Evolutionary conservation across 768 basidiomycete species (phyloP).

Genomic region (Lanmaoa rubissima): DNA sequence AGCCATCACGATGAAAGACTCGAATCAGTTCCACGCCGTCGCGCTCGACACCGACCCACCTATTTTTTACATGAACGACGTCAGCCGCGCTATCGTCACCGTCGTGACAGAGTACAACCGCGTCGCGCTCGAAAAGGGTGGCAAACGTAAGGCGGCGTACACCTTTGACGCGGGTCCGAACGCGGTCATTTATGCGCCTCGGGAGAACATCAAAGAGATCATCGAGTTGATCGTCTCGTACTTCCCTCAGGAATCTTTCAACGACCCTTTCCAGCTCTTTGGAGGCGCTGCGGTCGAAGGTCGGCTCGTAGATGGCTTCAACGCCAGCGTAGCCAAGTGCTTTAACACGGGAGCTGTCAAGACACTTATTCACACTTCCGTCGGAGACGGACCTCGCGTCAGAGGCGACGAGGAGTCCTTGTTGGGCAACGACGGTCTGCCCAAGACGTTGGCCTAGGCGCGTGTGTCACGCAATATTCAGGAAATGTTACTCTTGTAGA

Average conservation of each 20-base stretch:
- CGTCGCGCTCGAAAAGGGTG: conserved; percentile 53
- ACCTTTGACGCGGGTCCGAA: conserved; percentile 99
- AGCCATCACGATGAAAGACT: conserved; percentile 91
- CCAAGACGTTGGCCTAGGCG: conserved; percentile 47
- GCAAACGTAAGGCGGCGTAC: conserved; percentile 83
- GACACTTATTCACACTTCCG: conserved; percentile 85
- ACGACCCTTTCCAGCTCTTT: conserved; percentile 72
- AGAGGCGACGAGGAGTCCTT: conserved; percentile 62
- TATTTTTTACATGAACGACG: conserved; percentile 99
- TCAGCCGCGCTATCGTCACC: conserved; percentile 87
- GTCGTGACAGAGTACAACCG: conserved; percentile 93
- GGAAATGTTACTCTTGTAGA: neutral
- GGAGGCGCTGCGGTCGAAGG: conserved; percentile 43
- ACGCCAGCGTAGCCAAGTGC: conserved; percentile 68
- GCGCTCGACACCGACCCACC: conserved; percentile 96
- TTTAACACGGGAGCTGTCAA: conserved; percentile 80
- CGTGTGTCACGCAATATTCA: neutral
- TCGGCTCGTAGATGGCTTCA: conserved; percentile 67
- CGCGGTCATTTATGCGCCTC: conserved; percentile 90
- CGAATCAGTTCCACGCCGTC: conserved; percentile 98
- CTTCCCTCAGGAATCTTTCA: conserved; percentile 84
- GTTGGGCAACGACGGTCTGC: conserved; percentile 66
- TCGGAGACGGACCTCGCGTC: conserved; percentile 87
- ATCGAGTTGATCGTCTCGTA: conserved; percentile 72
- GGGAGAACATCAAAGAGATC: conserved; percentile 76